phyloP scores from a whole-genome alignment of 345 rosid species.

The Populus simonii region DNA sequence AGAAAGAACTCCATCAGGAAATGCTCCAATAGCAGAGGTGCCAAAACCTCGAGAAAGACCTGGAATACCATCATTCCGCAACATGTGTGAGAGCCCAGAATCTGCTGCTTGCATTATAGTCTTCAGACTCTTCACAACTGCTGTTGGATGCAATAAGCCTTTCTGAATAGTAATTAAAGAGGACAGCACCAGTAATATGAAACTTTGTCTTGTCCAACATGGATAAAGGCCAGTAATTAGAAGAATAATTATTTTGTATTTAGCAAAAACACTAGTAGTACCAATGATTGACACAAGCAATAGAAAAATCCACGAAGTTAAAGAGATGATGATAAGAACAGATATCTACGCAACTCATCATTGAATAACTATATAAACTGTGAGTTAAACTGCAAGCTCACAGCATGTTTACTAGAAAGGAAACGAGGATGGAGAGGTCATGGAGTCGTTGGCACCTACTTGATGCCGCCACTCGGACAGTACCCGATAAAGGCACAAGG shows the following conservation, averaged over 20 bases:
- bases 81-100: conserved; percentile 39
- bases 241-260: neutral
- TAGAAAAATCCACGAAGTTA: neutral
- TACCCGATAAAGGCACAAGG: neutral
- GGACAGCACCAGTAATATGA: conserved; percentile 53
- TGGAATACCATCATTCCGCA: conserved; percentile 42
- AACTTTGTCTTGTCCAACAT: conserved; percentile 65
- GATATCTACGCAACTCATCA: neutral
- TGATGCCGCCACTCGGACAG: neutral
- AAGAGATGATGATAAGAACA: neutral
- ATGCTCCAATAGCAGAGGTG: conserved; percentile 52
- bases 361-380: neutral
- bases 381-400: neutral
- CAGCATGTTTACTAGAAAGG: neutral
- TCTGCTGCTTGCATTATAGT: conserved; percentile 61
- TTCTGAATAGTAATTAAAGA: conserved; percentile 50
- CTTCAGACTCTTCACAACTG: conserved; percentile 61
- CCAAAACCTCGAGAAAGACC: conserved; percentile 61
- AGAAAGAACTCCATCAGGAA: conserved; percentile 57
- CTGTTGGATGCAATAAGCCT: conserved; percentile 52
- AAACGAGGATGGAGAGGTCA: neutral
- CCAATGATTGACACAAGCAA: neutral
- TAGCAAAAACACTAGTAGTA: neutral
- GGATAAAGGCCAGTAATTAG: neutral
- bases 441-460: neutral